A percentile compares a stretch with the other conserved stretches of the same genome.
phyloP scores from a whole-genome alignment of 2,329 filamentous ascomycete genomes.

The Hymenoscyphus albidus region DNA sequence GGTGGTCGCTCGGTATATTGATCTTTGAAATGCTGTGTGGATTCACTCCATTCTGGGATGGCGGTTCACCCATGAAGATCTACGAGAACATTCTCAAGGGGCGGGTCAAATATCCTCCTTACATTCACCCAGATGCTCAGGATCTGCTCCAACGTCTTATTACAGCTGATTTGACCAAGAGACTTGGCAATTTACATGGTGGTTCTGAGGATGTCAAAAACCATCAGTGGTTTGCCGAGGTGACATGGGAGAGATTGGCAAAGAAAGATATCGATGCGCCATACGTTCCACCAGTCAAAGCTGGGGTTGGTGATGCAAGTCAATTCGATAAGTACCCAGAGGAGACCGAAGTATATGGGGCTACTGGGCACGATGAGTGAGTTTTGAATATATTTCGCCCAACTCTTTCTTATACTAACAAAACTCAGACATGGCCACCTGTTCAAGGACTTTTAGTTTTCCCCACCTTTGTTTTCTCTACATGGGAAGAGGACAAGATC shows the following conservation, averaged over 20 bases:
- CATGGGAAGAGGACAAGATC: neutral
- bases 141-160: constrained; percentile 90
- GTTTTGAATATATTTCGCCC: constrained; percentile 40
- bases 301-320: constrained; percentile 89
- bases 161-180: constrained; percentile 90
- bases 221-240: constrained; percentile 94
- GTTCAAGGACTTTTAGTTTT: neutral
- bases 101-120: constrained; percentile 92
- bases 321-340: constrained; percentile 98
- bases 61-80: constrained; percentile 96
- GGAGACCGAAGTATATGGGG: constrained; percentile 89
- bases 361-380: constrained; percentile 77
- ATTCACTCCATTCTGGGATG: constrained; percentile 99
- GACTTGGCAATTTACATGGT: constrained; percentile 87
- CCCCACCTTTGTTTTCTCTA: neutral
- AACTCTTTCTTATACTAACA: neutral
- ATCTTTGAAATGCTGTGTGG: constrained; percentile 99
- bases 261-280: constrained; percentile 98
- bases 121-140: constrained; percentile 91
- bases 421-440: constrained; percentile 4
- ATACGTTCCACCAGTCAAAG: constrained; percentile 93
- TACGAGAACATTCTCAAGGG: constrained; percentile 99
- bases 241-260: constrained; percentile 91
- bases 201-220: constrained; percentile 91
- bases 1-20: constrained; percentile 97